Evolutionary conservation across 352 stramenopile genomes (phyloP), one percentile per base, ranked within the genome.

Genomic region (Plasmopara halstedii): DNA sequence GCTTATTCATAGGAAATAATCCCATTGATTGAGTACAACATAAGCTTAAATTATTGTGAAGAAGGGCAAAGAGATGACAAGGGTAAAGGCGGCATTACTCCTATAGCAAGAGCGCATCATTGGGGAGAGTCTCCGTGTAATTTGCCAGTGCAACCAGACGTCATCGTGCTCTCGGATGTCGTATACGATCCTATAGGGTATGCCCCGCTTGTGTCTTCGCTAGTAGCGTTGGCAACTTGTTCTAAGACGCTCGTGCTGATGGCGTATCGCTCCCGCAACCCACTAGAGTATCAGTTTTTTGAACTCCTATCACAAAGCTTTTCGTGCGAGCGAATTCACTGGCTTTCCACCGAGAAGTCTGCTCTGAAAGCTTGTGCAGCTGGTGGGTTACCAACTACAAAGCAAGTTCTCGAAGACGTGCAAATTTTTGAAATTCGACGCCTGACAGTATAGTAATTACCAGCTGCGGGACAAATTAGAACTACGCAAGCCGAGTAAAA

Each of bases 221-320:
- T 90, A 1, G 35, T 62, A 15, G 47, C 63, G 10, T 53, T 90
- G 5, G 61, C 72, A 4, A 51, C 20, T 14, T 53, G 56, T 0
- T 38, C 62, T 0, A 21, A 58, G 20, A 86, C 74, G 15, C 58
- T 64, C 1, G 70, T 88, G 20, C 59, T 88, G 39, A 88, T 91
- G 76, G 73, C 76, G 10, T 74, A 91, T 48, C 64, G 77, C 29
- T 88, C 76, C 33, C 64, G 79, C 15, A 85, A 91, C 56, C 76
- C 79, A 1, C 83, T 83, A 70, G 79, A 91, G 49, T 66, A 88
- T 34, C 58, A 88, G 42, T 88, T 91, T 50, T 91, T 91, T 62
- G 62, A 80, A 25, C 46, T 82, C 32, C 46, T 90, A 20, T 62
- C 52, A 8, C 33, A 54, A 23, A 50, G 43, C 18, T 87, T 86